Conservation (phyloP, 345 rosid genomes). For the Gossypium raimondii region DNA sequence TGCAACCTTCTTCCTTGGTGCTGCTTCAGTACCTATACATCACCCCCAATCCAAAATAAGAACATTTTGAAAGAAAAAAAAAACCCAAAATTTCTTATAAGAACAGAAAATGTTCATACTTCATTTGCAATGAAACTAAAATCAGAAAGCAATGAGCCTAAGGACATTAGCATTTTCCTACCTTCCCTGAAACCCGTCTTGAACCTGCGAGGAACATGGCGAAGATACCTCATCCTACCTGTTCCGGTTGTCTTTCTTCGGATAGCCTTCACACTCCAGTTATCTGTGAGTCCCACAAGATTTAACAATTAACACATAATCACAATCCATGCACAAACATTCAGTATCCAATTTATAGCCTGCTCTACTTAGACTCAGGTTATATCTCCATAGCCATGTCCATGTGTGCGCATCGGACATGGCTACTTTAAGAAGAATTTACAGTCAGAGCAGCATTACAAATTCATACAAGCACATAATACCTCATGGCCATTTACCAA, state of each 20-base stretch:
- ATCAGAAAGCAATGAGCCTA: not conserved
- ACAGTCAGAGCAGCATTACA: not conserved
- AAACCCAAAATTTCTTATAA: not conserved
- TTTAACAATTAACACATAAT: not conserved
- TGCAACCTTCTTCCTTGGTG: conserved; percentile 72
- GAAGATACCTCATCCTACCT: conserved; percentile 88
- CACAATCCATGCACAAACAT: not conserved
- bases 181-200: conserved; percentile 83
- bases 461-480: not conserved
- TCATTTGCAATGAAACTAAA: not conserved
- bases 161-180: conserved; percentile 11
- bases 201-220: conserved; percentile 78
- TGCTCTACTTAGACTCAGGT: not conserved
- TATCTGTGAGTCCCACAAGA: conserved; percentile 44
- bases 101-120: not conserved
- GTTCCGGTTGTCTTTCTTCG: conserved; percentile 95
- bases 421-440: not conserved
- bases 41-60: not conserved
- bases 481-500: not conserved
- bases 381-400: not conserved
- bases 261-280: conserved; percentile 97
- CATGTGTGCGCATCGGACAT: not conserved
- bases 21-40: conserved; percentile 68
- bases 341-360: not conserved
- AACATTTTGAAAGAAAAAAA: not conserved